Conservation (phyloP, 2,329 filamentous ascomycete species). For the Grosmannia serpens region DNA sequence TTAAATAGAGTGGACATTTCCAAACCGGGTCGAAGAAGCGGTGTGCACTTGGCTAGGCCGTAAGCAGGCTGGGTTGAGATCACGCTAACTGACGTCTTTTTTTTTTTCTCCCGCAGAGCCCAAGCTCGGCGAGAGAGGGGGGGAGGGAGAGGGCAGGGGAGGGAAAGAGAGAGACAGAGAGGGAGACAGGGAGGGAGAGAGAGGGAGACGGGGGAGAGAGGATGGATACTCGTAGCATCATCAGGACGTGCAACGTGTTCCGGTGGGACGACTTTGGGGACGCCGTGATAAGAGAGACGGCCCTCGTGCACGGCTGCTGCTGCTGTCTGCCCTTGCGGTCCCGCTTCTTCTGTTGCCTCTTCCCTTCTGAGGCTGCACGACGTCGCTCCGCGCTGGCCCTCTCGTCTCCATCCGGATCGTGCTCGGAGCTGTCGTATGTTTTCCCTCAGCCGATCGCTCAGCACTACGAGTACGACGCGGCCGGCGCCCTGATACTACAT, state of each 20-base stretch:
- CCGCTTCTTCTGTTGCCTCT: not conserved
- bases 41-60: slow-evolving; percentile 9
- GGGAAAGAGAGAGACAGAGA: too few relatives aligned
- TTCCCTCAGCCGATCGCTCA: too few relatives aligned
- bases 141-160: too few relatives aligned
- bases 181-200: too few relatives aligned
- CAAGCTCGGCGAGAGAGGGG: not conserved
- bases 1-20: slow-evolving; percentile 4
- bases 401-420: not conserved
- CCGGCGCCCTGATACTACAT: too few relatives aligned
- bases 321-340: not conserved
- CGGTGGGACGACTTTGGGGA: not conserved
- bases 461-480: too few relatives aligned
- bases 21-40: slow-evolving; percentile 7
- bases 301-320: not conserved
- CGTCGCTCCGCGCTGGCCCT: not conserved
- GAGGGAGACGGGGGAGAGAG: too few relatives aligned
- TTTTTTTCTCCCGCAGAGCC: not conserved
- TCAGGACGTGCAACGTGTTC: not conserved
- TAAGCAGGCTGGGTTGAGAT: slow-evolving; percentile 8
- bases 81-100: slow-evolving; percentile 7
- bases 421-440: not conserved
- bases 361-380: not conserved
- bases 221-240: not conserved
- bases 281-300: not conserved